Evolutionary conservation across 129 eudicot species (phyloP), one percentile per base, ranked within the genome.

Genomic region (Calendula officinalis): DNA sequence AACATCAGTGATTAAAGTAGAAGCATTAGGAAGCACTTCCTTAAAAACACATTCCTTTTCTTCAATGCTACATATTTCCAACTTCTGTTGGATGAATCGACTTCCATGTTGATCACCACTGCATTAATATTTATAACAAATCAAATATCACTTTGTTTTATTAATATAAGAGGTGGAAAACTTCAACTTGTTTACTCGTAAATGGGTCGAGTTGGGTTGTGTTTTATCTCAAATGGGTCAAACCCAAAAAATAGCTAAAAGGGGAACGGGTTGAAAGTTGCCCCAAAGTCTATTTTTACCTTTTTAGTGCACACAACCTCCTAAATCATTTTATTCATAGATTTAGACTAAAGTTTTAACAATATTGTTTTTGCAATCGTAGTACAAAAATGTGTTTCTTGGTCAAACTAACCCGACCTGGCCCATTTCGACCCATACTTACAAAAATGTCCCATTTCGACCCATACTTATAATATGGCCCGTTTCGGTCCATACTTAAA

Each of bases 101-200:
- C 97, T 90, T 71, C 97, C 97, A 68, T 86, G 87, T 64, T 90
- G 97, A 84, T 90, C 97, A 27, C 71, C 85, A 58, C 97, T 90
- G 87, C 7, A 45, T 64, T 70, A 40, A 50, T 38, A 66, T 68
- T 71, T 73, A 45, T 22, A 22, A 22, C 1, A 22, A 22, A 22
- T 0, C 32, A 61, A 52, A 47, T n/a, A 22, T 0, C 1, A 22
- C 30, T 22, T 22, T 0, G 1, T 22, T 35, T 27, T 69, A 17
- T 12, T 36, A 37, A 38, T 7, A 43, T 8, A 48, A 27, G 14
- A 38, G 36, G 35, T 64, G 38, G 56, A 12, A 40, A 39, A 3
- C 48, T 8, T 37, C 30, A 22, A 22, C 30, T 1, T 22, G 30
- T 22, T 22, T 22, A 64, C 15, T 14, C 13, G 48, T 48, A 8